These are phyloP conservation scores for Cladosporium sp. DNA, from an alignment of 2,329 filamentous ascomycete genomes.

Conservation along the genomic window DNA sequence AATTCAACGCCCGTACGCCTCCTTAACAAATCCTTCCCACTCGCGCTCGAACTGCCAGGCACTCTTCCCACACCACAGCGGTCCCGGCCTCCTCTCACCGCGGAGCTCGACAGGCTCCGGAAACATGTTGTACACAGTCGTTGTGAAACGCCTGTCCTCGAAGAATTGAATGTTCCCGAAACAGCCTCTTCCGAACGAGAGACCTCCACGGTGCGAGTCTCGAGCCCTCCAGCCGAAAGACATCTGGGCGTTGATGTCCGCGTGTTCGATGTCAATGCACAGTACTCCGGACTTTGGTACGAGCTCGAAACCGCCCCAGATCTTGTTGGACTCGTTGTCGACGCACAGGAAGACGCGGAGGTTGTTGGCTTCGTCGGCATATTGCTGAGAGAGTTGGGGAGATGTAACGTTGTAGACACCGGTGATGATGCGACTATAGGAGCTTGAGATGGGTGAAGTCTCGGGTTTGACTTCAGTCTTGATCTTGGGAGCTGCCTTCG, in stretches of 20 bases:
- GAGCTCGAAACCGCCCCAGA: conserved; percentile 54
- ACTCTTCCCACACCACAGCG: conserved; percentile 26
- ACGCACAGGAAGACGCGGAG: conserved; percentile 45
- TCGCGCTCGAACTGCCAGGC: conserved; percentile 35
- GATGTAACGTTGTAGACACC: conserved; percentile 48
- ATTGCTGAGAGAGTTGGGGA: conserved; percentile 27
- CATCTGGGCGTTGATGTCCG: conserved; percentile 26
- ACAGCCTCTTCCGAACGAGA: conserved; percentile 39
- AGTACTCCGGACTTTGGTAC: conserved; percentile 48
- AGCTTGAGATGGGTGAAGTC: conserved; percentile 23
- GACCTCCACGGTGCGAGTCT: conserved; percentile 30
- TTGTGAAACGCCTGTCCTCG: conserved; percentile 26
- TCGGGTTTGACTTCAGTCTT: conserved; percentile 22
- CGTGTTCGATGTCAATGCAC: conserved; percentile 37
- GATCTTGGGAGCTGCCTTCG: conserved; percentile 3
- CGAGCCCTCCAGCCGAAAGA: conserved; percentile 39
- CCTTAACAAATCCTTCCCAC: conserved; percentile 30
- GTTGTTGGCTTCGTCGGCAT: conserved; percentile 27
- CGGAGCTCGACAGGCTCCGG: conserved; percentile 33
- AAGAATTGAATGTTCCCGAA: conserved; percentile 40
- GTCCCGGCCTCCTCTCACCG: conserved; percentile 32
- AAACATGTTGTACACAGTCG: conserved; percentile 35
- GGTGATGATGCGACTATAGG: conserved; percentile 40
- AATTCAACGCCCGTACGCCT: conserved; percentile 34
- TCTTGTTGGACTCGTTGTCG: conserved; percentile 36